A percentile compares a stretch with the other conserved stretches of the same genome.
phyloP scores from a whole-genome alignment of 1,284 basidiomycete genomes.

The Xerocomus nothofagi region DNA sequence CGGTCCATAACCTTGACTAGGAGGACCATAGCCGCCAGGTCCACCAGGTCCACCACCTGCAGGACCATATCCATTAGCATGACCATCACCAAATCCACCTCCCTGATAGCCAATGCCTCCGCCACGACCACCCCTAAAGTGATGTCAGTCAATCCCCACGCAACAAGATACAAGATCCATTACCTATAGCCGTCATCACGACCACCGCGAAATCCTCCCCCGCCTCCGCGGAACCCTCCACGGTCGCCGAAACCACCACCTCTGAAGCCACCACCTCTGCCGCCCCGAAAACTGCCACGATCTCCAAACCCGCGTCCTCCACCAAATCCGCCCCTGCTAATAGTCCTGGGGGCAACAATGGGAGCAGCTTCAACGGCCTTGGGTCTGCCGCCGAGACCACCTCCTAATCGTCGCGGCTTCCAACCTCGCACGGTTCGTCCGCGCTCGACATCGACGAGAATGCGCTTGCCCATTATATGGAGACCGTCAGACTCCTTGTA shows the following conservation, averaged over 20 bases:
- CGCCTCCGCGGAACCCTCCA: slow-evolving; percentile 39
- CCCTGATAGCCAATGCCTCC: slow-evolving; percentile 71
- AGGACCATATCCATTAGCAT: slow-evolving; percentile 57
- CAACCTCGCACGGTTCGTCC: slow-evolving; percentile 97
- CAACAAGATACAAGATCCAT: slow-evolving; percentile 18
- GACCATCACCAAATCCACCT: slow-evolving; percentile 58
- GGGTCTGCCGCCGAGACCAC: slow-evolving; percentile 92
- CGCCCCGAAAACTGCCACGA: slow-evolving; percentile 44
- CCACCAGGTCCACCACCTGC: slow-evolving; percentile 44
- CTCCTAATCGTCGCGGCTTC: slow-evolving; percentile 95
- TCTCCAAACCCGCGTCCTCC: slow-evolving; percentile 47
- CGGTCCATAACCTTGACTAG: slow-evolving; percentile 35
- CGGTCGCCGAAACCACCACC: slow-evolving; percentile 40
- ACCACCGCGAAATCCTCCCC: slow-evolving; percentile 40
- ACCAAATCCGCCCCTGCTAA: slow-evolving; percentile 43
- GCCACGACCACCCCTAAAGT: slow-evolving; percentile 61
- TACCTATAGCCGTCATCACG: slow-evolving; percentile 59
- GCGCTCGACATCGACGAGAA: slow-evolving; percentile 97
- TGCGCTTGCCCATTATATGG: slow-evolving; percentile 91
- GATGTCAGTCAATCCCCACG: slow-evolving; percentile 22
- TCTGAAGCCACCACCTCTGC: slow-evolving; percentile 41
- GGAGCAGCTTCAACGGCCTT: slow-evolving; percentile 70
- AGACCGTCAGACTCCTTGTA: slow-evolving; percentile 99
- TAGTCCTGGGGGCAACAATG: slow-evolving; percentile 32
- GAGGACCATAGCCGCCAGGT: slow-evolving; percentile 50